Evolutionary conservation across 164 flowering plant genomes (phyloP).

Genomic region (Liquidambar formosana): DNA sequence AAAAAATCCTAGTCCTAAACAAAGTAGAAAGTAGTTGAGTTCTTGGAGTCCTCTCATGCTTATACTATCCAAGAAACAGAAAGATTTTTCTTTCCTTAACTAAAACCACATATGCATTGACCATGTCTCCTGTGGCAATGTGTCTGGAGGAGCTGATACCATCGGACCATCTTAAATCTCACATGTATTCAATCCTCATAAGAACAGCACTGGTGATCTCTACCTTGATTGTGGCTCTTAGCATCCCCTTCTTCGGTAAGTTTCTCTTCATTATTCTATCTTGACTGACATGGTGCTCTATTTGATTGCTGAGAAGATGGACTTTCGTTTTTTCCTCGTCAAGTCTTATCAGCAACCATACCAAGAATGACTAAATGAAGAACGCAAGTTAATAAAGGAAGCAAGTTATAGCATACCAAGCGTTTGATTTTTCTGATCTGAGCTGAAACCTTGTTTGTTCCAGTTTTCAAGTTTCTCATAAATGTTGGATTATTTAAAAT

Average conservation of each 20-base stretch:
- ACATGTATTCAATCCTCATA: constrained; percentile 64
- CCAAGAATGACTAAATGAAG: background rate
- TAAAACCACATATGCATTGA: constrained; percentile 73
- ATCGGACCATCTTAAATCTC: constrained; percentile 56
- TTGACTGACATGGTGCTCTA: background rate
- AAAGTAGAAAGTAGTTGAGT: too few species aligned
- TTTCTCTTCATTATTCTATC: constrained; percentile 4
- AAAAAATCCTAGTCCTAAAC: too few species aligned
- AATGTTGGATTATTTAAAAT: background rate
- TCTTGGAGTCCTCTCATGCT: too few species aligned
- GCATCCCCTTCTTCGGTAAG: constrained; percentile 89
- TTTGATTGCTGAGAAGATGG: too few species aligned
- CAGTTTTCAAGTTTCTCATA: background rate
- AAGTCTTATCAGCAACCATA: background rate
- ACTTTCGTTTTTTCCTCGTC: background rate
- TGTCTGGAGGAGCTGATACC: constrained; percentile 94
- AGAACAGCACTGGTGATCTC: constrained; percentile 84
- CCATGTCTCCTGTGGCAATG: constrained; percentile 89
- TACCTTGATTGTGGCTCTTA: constrained; percentile 71
- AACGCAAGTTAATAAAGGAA: too few species aligned
- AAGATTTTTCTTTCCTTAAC: constrained; percentile 43
- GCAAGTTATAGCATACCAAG: background rate
- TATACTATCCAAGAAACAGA: too few species aligned
- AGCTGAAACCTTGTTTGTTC: background rate
- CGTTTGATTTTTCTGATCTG: too few species aligned